phyloP scores from a whole-genome alignment of 1,139 yeast genomes.

The Taphrina betulina region DNA sequence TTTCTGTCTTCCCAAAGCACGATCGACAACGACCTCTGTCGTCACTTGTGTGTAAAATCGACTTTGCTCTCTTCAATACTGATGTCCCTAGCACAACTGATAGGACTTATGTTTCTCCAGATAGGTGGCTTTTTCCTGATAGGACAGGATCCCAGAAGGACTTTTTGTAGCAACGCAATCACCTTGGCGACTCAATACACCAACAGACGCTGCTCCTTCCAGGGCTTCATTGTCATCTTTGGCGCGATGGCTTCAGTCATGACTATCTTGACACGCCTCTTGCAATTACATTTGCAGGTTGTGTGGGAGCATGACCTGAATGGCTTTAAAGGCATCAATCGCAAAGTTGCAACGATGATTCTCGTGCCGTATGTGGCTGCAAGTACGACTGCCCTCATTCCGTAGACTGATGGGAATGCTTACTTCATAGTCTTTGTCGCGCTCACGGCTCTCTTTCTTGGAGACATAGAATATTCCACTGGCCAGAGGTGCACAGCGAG shows the following conservation, averaged over 20 bases:
- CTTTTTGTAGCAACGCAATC: slow-evolving; percentile 9
- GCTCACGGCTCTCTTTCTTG: slow-evolving; percentile 2
- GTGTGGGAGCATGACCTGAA: slow-evolving; percentile 11
- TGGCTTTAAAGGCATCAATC: neutral
- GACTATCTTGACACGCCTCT: slow-evolving; percentile 9
- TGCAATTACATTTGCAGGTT: slow-evolving; percentile 17
- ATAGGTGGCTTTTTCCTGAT: slow-evolving; percentile 12
- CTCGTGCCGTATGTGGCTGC: slow-evolving; percentile 5
- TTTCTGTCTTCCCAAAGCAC: neutral
- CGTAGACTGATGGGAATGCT: neutral
- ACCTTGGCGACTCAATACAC: slow-evolving; percentile 17
- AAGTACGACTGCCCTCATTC: neutral
- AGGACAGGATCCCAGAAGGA: slow-evolving; percentile 1
- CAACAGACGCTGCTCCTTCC: slow-evolving; percentile 8
- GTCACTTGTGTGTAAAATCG: neutral
- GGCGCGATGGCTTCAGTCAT: neutral
- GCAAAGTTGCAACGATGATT: slow-evolving; percentile 2
- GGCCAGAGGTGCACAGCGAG: slow-evolving; percentile 10
- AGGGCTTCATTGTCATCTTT: slow-evolving; percentile 1
- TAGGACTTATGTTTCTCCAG: slow-evolving; percentile 2
- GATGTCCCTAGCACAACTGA: neutral
- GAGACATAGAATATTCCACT: neutral
- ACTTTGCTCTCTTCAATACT: neutral
- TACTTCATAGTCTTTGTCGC: neutral
- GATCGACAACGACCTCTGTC: slow-evolving; percentile 6